Evolutionary conservation across 306 rosid genomes (phyloP), one percentile per base, ranked within the genome.

Genomic region (Cyamopsis tetragonoloba): DNA sequence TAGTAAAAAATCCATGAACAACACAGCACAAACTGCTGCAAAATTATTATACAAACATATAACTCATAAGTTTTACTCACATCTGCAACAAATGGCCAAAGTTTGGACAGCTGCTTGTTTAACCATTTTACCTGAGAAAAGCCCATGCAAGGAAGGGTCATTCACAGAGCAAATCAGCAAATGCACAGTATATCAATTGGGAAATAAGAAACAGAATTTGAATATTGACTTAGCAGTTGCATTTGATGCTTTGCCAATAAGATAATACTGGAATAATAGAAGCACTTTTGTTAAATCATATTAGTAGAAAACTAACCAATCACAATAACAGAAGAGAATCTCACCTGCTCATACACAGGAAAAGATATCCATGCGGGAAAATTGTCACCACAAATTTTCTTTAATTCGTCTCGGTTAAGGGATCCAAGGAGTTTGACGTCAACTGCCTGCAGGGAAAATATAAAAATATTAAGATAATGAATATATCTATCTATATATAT

Each of bases 361-460:
- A 92, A 92, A 61, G 98, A 87, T 82, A 92, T 86, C 98, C 96
- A 92, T 75, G 86, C 96, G 35, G 98, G 98, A 81, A 87, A 76
- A 74, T 81, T 89, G 26, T 92, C 96, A 11, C 98, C 93, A 7
- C 98, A 92, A 66, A 92, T 66, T 78, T 86, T 92, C 91, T 73
- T 89, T 64, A 92, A 65, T 53, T 89, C 98, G 0, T 92, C 98
- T 83, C 98, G 74, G 76, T 42, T 85, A 60, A 92, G 96, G 56
- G 98, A 87, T 28, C 93, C 96, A 46, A 92, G 91, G 49, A 92
- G 90, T 81, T 92, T 92, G 47, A 92, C 65, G 60, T 92, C 96
- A 66, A 81, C 96, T 39, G 96, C 98, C 98, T 92, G 95, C 41
- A 42, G 49, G 62, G 72, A 63, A 76, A 59, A 62, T 66, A 27